Conservation (phyloP, 2,329 filamentous ascomycete species). For the Anthostomella pinea region DNA sequence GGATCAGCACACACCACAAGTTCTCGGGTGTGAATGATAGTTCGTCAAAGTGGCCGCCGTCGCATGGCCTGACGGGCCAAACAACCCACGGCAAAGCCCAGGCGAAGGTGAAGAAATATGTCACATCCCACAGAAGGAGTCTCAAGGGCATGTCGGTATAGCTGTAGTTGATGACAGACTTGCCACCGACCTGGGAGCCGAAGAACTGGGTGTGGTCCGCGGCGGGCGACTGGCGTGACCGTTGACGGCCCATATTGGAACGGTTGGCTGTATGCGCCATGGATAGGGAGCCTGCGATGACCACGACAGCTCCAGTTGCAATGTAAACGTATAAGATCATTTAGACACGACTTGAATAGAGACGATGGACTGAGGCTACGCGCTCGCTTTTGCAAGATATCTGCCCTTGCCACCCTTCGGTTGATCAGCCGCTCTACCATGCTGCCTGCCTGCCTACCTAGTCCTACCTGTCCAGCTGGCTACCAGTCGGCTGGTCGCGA, state of each 20-base stretch:
- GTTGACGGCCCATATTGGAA: conserved; percentile 7
- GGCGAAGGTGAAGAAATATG: conserved; percentile 51
- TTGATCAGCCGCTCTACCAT: too few species aligned
- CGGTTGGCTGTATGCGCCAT: conserved; percentile 8
- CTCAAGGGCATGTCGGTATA: conserved; percentile 56
- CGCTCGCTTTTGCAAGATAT: too few species aligned
- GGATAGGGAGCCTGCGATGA: conserved; percentile 15
- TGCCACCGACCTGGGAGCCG: conserved; percentile 56
- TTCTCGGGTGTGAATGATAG: conserved; percentile 58
- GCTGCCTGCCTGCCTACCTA: too few species aligned
- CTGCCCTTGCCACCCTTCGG: too few species aligned
- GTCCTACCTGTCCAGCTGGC: too few species aligned
- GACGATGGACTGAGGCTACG: too few species aligned
- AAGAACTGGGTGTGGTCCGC: conserved; percentile 48
- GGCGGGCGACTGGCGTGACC: conserved; percentile 5
- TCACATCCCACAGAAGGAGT: conserved; percentile 51
- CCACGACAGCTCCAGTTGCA: conserved; percentile 6
- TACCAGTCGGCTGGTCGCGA: too few species aligned
- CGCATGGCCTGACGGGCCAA: conserved; percentile 52
- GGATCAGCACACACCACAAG: conserved; percentile 53
- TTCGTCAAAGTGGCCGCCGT: conserved; percentile 59
- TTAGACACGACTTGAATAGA: too few species aligned
- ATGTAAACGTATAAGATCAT: conserved; percentile 14
- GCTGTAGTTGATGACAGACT: conserved; percentile 56
- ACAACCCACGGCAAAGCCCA: conserved; percentile 61